phyloP scores from a whole-genome alignment of 106 monocot genomes.

The Phalaenopsis equestris region DNA sequence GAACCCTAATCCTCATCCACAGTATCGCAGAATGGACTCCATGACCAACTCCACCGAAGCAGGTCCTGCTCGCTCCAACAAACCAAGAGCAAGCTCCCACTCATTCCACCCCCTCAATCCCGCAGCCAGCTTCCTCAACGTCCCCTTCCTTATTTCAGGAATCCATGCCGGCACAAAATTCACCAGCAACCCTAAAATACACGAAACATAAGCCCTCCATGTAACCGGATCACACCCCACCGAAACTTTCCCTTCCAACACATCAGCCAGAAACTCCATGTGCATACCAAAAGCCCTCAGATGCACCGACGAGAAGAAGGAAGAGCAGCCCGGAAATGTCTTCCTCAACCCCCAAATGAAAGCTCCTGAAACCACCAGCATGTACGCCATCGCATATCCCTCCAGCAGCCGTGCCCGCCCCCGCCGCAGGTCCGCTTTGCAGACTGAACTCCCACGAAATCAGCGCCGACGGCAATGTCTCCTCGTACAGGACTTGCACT shows the following conservation, averaged over 20 bases:
- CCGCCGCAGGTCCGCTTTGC: constrained; percentile 10
- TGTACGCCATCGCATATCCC: constrained; percentile 72
- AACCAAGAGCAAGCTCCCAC: constrained; percentile 53
- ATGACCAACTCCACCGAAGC: constrained; percentile 38
- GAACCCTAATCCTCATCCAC: no score
- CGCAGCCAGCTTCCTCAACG: constrained; percentile 48
- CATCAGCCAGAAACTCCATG: constrained; percentile 60
- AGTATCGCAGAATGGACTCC: constrained; percentile 22
- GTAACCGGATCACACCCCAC: constrained; percentile 63
- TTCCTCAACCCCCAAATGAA: constrained; percentile 60
- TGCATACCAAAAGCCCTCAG: constrained; percentile 31
- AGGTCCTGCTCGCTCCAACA: constrained; percentile 62
- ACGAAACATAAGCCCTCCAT: constrained; percentile 66
- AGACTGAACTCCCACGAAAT: constrained; percentile 15
- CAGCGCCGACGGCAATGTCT: constrained; percentile 63
- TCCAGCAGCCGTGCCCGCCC: constrained; percentile 25
- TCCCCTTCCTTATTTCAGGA: constrained; percentile 33
- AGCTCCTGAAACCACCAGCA: constrained; percentile 51
- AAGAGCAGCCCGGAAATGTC: constrained; percentile 10
- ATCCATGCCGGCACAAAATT: constrained; percentile 67
- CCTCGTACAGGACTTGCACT: constrained; percentile 72
- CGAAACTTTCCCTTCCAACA: constrained; percentile 49
- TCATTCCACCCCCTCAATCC: constrained; percentile 73
- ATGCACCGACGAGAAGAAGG: constrained; percentile 19
- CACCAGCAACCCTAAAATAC: constrained; percentile 54